These are phyloP conservation scores for Starmerella apicola DNA, from an alignment of 805 yeast genomes.

Conservation along the genomic window DNA sequence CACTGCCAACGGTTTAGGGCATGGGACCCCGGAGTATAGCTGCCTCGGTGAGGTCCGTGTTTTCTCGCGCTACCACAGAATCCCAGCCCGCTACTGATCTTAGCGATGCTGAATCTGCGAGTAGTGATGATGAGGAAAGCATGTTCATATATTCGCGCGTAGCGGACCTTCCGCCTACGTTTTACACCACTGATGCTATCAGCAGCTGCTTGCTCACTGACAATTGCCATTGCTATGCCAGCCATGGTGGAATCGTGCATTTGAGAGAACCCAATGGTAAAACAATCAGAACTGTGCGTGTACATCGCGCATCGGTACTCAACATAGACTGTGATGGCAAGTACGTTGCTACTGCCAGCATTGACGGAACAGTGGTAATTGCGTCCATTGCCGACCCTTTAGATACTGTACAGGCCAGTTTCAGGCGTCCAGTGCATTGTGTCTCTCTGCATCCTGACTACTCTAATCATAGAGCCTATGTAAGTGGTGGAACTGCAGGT, in stretches of 20 bases:
- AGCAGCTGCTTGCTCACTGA: constrained; percentile 56
- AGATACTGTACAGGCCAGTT: constrained; percentile 64
- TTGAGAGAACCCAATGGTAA: constrained; percentile 48
- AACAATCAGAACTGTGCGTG: constrained; percentile 59
- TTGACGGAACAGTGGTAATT: constrained; percentile 85
- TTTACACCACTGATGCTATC: constrained; percentile 65
- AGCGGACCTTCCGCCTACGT: constrained; percentile 50
- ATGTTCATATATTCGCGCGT: constrained; percentile 62
- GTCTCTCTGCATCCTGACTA: constrained; percentile 71
- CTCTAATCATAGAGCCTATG: constrained; percentile 45
- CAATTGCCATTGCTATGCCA: constrained; percentile 61
- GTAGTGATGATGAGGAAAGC: constrained; percentile 28
- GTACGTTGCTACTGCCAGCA: constrained; percentile 74
- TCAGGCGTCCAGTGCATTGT: constrained; percentile 77
- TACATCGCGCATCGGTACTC: constrained; percentile 75
- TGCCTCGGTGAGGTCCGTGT: constrained; percentile 12
- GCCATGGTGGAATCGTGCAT: constrained; percentile 77
- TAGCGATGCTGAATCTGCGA: background rate
- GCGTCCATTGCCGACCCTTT: constrained; percentile 52
- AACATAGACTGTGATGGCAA: constrained; percentile 61
- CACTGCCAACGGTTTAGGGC: too few relatives aligned
- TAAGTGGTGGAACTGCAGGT: constrained; percentile 87
- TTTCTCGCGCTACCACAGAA: constrained; percentile 2
- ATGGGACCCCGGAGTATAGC: constrained; percentile 14
- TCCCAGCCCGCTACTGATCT: constrained; percentile 14